A percentile compares a stretch with the other conserved stretches of the same genome.
phyloP scores from a whole-genome alignment of 768 basidiomycete species.

The Tricholoma saponaceum region DNA sequence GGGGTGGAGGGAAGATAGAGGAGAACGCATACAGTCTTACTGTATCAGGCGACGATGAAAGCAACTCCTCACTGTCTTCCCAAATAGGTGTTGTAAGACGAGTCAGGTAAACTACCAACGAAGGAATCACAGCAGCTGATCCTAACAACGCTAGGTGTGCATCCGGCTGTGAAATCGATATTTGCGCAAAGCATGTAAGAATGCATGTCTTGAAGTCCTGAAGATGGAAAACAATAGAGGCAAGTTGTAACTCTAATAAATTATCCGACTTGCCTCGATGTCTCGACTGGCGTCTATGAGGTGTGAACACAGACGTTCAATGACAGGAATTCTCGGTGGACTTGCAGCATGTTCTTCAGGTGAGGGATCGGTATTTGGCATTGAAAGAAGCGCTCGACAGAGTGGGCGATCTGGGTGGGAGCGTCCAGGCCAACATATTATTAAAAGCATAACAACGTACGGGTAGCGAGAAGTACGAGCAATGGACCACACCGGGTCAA shows the following conservation, averaged over 20 bases:
- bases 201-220: constrained; percentile 30
- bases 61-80: constrained; percentile 54
- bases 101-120: constrained; percentile 53
- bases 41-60: constrained; percentile 27
- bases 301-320: constrained; percentile 46
- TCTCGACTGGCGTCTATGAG: constrained; percentile 41
- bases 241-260: neutral
- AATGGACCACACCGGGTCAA: constrained; percentile 45
- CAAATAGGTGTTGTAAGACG: constrained; percentile 55
- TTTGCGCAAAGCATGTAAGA: constrained; percentile 36
- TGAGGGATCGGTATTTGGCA: constrained; percentile 21
- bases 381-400: constrained; percentile 38
- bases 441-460: constrained; percentile 31
- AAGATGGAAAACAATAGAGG: constrained; percentile 4
- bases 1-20: neutral
- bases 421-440: constrained; percentile 1
- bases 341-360: constrained; percentile 20
- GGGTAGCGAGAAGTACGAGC: constrained; percentile 50
- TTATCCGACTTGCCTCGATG: constrained; percentile 32
- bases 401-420: constrained; percentile 35
- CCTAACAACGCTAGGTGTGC: constrained; percentile 32
- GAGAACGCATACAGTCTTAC: constrained; percentile 32
- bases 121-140: constrained; percentile 59
- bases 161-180: constrained; percentile 38
- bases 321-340: constrained; percentile 31